These are phyloP conservation scores for Endoconidiophora laricicola DNA, from an alignment of 2,329 filamentous ascomycete genomes.

Conservation along the genomic window DNA sequence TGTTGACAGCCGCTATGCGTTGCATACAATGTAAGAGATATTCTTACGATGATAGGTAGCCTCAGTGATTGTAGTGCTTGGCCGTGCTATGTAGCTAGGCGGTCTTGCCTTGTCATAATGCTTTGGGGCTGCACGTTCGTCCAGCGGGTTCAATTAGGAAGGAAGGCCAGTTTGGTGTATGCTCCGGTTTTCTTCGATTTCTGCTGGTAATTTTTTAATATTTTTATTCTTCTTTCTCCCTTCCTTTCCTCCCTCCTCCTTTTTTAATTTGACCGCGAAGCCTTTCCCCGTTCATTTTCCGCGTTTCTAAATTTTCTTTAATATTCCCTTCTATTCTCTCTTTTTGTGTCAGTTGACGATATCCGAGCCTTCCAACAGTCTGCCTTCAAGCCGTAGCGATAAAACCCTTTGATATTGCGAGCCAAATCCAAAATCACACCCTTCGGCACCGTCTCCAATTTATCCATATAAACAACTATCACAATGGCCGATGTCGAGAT, in stretches of 20 bases:
- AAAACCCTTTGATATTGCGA: conserved; percentile 3
- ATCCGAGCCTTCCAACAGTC: no score
- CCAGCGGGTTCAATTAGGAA: neutral
- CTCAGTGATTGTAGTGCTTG: no score
- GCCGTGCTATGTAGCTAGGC: no score
- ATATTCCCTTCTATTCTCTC: neutral
- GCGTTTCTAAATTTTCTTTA: conserved; percentile 1
- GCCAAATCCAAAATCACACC: neutral
- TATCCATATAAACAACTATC: conserved; percentile 19
- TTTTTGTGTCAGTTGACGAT: neutral
- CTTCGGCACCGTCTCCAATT: no score
- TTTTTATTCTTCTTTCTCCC: neutral
- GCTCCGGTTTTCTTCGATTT: conserved; percentile 3
- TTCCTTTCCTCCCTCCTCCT: neutral
- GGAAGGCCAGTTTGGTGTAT: neutral
- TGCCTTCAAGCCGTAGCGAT: no score
- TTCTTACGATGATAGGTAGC: no score
- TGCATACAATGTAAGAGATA: no score
- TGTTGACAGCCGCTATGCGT: no score
- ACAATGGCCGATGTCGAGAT: conserved; percentile 81
- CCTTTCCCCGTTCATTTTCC: conserved; percentile 12
- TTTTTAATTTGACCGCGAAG: conserved; percentile 1
- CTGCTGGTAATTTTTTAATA: neutral
- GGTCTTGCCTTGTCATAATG: no score
- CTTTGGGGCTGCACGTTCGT: neutral